Evolutionary conservation across 164 flowering plant genomes (phyloP), one percentile per base, ranked within the genome.

Genomic region (Berberis vulgaris): DNA sequence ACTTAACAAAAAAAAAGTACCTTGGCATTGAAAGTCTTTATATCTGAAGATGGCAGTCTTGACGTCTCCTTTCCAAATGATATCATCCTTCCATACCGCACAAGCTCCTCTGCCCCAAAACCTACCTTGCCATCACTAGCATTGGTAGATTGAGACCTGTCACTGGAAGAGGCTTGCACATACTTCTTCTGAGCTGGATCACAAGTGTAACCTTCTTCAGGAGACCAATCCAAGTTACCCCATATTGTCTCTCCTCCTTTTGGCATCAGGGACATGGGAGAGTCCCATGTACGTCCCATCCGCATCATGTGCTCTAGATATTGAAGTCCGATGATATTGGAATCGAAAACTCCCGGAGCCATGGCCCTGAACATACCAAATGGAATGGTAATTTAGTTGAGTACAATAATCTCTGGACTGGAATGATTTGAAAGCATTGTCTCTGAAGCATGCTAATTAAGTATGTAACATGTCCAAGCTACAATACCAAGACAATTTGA

Each of bases 191-290:
- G 80, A 10, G 57, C 61, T n/a, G 65, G 61, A 59, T 74, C 71
- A 71, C 86, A 87, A n/a, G 45, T 57, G 59, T 71, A 70, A 13
- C 69, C 82, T 69, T 82, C 88, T 62, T 89, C 91, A 5, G 94
- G 91, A 43, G 91, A 84, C 86, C 86, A 82, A 74, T 89, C 89
- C 76, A 83, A 57, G 77, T 81, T 53, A 38, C 96, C 96, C 96
- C 96, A 89, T 54, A 87, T 77, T 41, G 88, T 66, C 53, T 89
- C 94, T 67, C 96, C 94, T 43, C 96, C 96, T 79, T 87, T 89
- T 6, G 91, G 94, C 55, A 87, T 4, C 78, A 89, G 73, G 7
- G 93, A 86, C 44, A 81, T 50, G 38, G 75, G 50, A 4, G 96
- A 86, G 69, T 89, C 96, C 93, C 96, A 87, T 1, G 91, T 86